These are phyloP conservation scores for Biscogniauxia marginata DNA, from an alignment of 2,329 filamentous ascomycete genomes.

Conservation along the genomic window DNA sequence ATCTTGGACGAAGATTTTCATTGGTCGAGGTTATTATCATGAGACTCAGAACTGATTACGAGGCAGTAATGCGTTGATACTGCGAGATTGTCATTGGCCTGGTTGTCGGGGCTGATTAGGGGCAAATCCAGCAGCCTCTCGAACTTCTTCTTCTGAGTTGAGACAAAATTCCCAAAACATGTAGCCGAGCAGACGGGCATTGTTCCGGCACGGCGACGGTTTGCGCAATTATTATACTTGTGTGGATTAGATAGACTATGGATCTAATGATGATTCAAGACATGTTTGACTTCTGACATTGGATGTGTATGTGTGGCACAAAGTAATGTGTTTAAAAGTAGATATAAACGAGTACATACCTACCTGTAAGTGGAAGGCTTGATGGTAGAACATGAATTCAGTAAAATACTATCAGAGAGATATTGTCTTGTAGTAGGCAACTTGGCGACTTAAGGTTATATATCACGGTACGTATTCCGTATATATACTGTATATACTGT, in stretches of 20 bases:
- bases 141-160: background rate
- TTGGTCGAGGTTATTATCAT: background rate
- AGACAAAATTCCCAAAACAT: background rate
- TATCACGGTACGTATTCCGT: no score
- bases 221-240: background rate
- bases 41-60: background rate
- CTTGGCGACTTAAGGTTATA: no score
- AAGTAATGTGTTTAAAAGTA: no score
- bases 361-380: no score
- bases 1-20: background rate
- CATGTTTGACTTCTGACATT: background rate
- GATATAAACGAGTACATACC: no score
- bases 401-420: no score
- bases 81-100: background rate
- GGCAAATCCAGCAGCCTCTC: background rate
- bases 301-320: no score
- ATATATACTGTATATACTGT: no score
- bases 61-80: background rate
- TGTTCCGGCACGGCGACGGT: background rate
- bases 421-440: no score
- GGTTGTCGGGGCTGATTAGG: background rate
- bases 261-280: conserved; percentile 18
- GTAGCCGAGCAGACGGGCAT: background rate
- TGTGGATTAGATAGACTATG: conserved; percentile 14
- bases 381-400: no score